phyloP scores from a whole-genome alignment of 768 basidiomycete species.

The Lentinula lateritia region DNA sequence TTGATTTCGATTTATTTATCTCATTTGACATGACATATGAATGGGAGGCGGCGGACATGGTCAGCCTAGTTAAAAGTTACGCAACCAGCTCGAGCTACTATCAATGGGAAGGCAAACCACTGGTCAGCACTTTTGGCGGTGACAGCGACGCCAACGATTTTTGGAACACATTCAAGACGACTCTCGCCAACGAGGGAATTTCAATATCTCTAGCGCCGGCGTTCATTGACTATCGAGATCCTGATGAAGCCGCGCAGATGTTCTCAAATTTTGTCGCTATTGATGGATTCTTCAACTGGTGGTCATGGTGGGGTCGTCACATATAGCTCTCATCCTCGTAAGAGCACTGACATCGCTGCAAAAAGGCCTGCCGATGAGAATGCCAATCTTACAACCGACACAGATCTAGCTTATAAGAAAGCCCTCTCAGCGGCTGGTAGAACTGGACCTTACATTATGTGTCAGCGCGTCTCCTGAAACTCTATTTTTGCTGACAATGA shows the following conservation, averaged over 20 bases:
- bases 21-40: constrained; percentile 28
- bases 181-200: constrained; percentile 15
- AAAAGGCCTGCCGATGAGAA: constrained; percentile 16
- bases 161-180: constrained; percentile 12
- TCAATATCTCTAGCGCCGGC: constrained; percentile 25
- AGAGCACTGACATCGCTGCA: background rate
- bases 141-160: constrained; percentile 24
- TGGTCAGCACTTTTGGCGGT: constrained; percentile 33
- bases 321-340: background rate
- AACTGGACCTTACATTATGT: constrained; percentile 24
- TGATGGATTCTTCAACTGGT: constrained; percentile 30
- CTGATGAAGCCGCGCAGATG: constrained; percentile 11
- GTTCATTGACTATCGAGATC: constrained; percentile 21
- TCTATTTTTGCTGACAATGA: background rate
- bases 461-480: constrained; percentile 7
- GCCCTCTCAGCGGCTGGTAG: constrained; percentile 9
- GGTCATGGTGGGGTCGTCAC: constrained; percentile 20
- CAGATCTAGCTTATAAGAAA: constrained; percentile 19
- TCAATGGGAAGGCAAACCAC: constrained; percentile 17
- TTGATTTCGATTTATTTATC: constrained; percentile 29
- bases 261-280: constrained; percentile 20
- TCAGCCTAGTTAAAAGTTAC: constrained; percentile 20
- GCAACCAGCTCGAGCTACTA: constrained; percentile 23
- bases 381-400: constrained; percentile 16
- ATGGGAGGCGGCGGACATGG: constrained; percentile 14